phyloP scores from a whole-genome alignment of 129 eudicot species.

The Flaveria ramosissima region DNA sequence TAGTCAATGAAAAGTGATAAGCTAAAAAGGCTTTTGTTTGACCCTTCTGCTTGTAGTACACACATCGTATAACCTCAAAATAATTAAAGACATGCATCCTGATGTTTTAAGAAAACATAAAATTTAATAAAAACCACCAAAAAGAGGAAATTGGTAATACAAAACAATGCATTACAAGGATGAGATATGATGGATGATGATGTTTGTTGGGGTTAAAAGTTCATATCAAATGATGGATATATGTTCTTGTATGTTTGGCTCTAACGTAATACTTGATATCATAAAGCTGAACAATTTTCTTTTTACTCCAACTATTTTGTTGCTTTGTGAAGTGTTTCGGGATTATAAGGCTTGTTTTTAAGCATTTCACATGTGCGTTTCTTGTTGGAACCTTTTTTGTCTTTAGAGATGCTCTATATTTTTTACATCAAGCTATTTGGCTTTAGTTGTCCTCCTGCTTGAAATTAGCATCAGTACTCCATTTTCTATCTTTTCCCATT shows the following conservation, averaged over 20 bases:
- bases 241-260: conserved; percentile 41
- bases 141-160: conserved; percentile 20
- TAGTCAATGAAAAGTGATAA: conserved; percentile 35
- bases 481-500: no score
- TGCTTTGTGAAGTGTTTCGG: conserved; percentile 29
- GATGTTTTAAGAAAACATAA: conserved; percentile 30
- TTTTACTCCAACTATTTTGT: conserved; percentile 29
- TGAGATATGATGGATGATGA: background rate
- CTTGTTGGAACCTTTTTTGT: conserved; percentile 51
- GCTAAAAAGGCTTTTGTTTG: conserved; percentile 37
- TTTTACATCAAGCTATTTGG: conserved; percentile 6
- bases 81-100: background rate
- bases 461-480: no score
- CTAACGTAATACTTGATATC: conserved; percentile 21
- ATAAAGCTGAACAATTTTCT: conserved; percentile 35
- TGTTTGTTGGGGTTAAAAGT: conserved; percentile 33
- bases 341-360: conserved; percentile 34
- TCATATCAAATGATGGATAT: conserved; percentile 30
- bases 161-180: conserved; percentile 17
- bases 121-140: conserved; percentile 36
- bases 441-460: no score
- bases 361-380: conserved; percentile 29
- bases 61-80: conserved; percentile 28
- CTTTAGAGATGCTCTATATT: conserved; percentile 37
- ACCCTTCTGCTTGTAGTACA: conserved; percentile 28